Base-by-base conservation (phyloP, 2,329 filamentous ascomycete species). In the Cladorrhinum sp. region DNA sequence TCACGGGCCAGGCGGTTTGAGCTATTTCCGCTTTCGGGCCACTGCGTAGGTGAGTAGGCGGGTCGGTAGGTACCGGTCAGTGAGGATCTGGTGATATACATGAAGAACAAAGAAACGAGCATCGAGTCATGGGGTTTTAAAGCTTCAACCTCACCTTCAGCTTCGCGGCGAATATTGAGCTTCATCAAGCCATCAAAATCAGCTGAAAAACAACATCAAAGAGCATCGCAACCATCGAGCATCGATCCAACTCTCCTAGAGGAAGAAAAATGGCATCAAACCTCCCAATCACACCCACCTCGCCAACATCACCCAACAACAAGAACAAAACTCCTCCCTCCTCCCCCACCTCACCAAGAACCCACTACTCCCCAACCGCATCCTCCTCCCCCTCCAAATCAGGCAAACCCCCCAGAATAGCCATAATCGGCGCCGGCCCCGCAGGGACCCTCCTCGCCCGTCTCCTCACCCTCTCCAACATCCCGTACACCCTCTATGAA, bases 401-500 rank as follows among this genome's bases (percentile, higher is more conserved):
- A 45, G 41, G 41, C 3, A 45, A 7, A 22, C 25, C 67, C 36
- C 68, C 66, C 18, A 74, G 67, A 59, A 77, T 81, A 60, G 79
- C 79, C 57, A 80, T 82, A 55, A 70, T 82, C 41, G 80, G 80
- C 50, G 79, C 76, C 29, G 80, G 80, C 5, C 79, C 78, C 9
- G 74, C 73, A 8, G 81, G 81, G 62, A 78, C 80, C 49, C 79
- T 78, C 51, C 74, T 85, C 1, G 82, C 80, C 45, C 77, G 79
- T 20, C 76, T 86, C 36, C 77, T 86, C 7, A 73, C 79, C 54
- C 69, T 75, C n/a, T 73, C 78, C 59, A 70, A 72, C 52, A 73
- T 83, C 53, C 69, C 78, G 3, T 76, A 77, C 61, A 79, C 75
- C 6, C 71, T 86, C 24, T 86, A 79, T 65, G 79, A 85, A 70